These are phyloP conservation scores for Tolypocladium album DNA, from an alignment of 2,329 filamentous ascomycete genomes.

Conservation along the genomic window DNA sequence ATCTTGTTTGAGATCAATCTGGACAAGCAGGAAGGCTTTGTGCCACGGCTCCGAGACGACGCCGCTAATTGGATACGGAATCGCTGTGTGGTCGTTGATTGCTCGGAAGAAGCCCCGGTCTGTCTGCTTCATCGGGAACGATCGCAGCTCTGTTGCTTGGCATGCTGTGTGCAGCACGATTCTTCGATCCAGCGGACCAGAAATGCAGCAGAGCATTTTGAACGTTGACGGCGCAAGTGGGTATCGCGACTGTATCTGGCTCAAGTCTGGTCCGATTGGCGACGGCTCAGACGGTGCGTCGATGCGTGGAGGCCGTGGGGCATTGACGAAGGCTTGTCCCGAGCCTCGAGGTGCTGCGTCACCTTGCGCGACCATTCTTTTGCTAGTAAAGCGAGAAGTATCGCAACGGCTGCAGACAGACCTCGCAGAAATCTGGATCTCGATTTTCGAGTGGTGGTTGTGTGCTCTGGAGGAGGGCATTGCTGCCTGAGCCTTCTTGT, in stretches of 20 bases:
- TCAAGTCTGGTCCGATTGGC: not conserved
- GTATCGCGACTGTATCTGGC: conserved; percentile 23
- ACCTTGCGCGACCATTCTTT: not conserved
- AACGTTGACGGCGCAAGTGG: conserved; percentile 20
- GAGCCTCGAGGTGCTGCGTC: not conserved
- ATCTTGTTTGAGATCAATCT: conserved; percentile 55
- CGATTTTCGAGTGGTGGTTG: too few relatives aligned
- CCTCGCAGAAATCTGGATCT: not conserved
- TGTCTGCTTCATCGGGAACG: conserved; percentile 21
- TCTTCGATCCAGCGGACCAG: conserved; percentile 14
- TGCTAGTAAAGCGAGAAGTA: not conserved
- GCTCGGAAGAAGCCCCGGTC: conserved; percentile 25
- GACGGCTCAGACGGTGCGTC: not conserved
- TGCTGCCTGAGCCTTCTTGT: not conserved
- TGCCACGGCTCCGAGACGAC: conserved; percentile 51
- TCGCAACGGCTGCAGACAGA: not conserved
- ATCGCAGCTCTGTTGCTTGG: conserved; percentile 25
- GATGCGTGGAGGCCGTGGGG: not conserved
- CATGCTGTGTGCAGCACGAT: conserved; percentile 27
- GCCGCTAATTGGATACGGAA: conserved; percentile 25
- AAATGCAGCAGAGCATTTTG: conserved; percentile 16
- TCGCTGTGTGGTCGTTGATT: conserved; percentile 25
- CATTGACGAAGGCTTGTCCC: not conserved
- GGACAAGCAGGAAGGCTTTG: conserved; percentile 67
- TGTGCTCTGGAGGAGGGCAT: not conserved